Percentiles rank a stretch among this genome's conserved stretches.
Evolutionary conservation across 352 stramenopile species (phyloP).

Genomic region (Pythium sp.): DNA sequence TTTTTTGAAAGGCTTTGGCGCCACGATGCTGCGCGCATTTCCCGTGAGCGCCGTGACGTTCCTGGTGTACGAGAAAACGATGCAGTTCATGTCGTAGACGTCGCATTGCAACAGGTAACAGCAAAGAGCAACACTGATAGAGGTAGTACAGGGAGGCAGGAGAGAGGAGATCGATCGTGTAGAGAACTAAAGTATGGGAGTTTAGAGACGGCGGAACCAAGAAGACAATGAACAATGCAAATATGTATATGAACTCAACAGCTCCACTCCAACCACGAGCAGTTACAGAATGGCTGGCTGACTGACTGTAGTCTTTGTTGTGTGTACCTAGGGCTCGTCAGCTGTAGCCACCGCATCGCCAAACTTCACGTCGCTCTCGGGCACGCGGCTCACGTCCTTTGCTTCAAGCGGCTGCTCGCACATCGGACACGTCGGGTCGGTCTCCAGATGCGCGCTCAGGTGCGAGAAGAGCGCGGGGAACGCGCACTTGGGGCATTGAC

Average conservation of each 20-base stretch:
- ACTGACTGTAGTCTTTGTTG: neutral
- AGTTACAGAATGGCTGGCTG: neutral
- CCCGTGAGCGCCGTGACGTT: slow-evolving; percentile 85
- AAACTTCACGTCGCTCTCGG: slow-evolving; percentile 46
- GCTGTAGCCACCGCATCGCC: slow-evolving; percentile 19
- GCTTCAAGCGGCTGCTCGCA: slow-evolving; percentile 56
- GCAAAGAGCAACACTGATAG: slow-evolving; percentile 3
- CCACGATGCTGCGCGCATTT: slow-evolving; percentile 79
- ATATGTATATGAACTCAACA: slow-evolving; percentile 8
- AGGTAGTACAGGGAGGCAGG: neutral
- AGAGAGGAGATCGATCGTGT: neutral
- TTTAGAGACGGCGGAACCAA: neutral
- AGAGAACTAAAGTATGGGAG: slow-evolving; percentile 3
- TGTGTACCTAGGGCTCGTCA: slow-evolving; percentile 5
- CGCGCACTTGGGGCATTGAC: slow-evolving; percentile 81
- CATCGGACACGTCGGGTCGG: slow-evolving; percentile 72
- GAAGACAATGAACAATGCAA: slow-evolving; percentile 5
- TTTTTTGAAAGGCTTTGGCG: slow-evolving; percentile 80
- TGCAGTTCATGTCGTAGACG: slow-evolving; percentile 72
- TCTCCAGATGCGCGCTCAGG: slow-evolving; percentile 77
- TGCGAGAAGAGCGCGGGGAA: slow-evolving; percentile 90
- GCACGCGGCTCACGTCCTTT: slow-evolving; percentile 30
- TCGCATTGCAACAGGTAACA: neutral
- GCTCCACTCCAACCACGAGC: neutral
- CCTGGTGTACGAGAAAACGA: slow-evolving; percentile 81